Conservation (phyloP, 371 early-diverging fungal species). For the Circinella umbellata region DNA sequence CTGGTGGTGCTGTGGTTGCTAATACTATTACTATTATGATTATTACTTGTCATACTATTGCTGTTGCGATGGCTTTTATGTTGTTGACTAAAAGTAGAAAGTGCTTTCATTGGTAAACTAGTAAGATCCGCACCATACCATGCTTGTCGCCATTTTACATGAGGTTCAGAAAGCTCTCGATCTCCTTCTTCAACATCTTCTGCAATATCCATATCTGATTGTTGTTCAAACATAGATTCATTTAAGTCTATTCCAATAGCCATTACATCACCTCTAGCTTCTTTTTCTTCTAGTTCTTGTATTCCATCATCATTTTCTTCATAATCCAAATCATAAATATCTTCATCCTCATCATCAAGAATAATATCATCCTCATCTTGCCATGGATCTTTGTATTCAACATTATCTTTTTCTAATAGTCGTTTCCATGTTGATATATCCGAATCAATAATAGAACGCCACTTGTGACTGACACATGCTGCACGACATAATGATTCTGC, state of each 20-base stretch:
- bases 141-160: constrained; percentile 15
- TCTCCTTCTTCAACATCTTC: constrained; percentile 7
- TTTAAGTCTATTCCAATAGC: background rate
- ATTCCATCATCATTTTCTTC: too few species aligned
- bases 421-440: constrained; percentile 66
- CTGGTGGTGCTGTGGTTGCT: background rate
- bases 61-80: background rate
- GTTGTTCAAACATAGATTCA: constrained; percentile 4
- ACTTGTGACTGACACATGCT: constrained; percentile 76
- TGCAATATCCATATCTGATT: constrained; percentile 3
- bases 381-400: constrained; percentile 20
- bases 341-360: background rate
- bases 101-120: background rate
- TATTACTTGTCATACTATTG: background rate
- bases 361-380: background rate
- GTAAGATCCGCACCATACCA: constrained; percentile 14
- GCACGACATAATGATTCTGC: constrained; percentile 78
- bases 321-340: background rate
- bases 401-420: constrained; percentile 58
- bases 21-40: background rate
- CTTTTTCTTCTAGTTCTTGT: background rate
- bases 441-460: constrained; percentile 82
- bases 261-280: background rate
- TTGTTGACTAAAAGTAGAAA: background rate
- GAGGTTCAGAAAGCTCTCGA: background rate